A percentile compares a stretch with the other conserved stretches of the same genome.
Conservation (phyloP, 768 basidiomycete species). For the Auricularia heimuer region DNA sequence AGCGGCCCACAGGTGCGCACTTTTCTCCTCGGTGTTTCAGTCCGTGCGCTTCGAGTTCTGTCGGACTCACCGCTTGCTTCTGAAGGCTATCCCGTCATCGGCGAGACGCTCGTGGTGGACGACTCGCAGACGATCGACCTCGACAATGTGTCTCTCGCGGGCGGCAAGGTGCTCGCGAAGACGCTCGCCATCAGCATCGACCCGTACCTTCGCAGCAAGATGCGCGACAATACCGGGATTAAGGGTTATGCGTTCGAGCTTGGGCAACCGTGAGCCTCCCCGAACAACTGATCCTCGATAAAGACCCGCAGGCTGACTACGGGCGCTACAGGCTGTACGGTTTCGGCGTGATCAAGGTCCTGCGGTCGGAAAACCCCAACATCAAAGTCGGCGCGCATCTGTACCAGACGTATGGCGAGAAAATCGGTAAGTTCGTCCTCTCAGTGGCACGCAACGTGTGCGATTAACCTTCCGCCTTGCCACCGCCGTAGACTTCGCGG, state of each 20-base stretch:
- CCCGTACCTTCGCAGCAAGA: slow-evolving; percentile 32
- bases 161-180: slow-evolving; percentile 38
- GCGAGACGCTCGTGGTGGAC: slow-evolving; percentile 38
- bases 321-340: slow-evolving; percentile 14
- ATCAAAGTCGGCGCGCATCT: slow-evolving; percentile 34
- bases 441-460: not conserved
- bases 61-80: not conserved
- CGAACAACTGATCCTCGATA: not conserved
- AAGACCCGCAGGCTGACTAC: not conserved
- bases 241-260: not conserved
- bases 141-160: slow-evolving; percentile 36
- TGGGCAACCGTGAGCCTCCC: not conserved
- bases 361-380: slow-evolving; percentile 29
- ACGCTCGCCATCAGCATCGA: slow-evolving; percentile 38
- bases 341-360: slow-evolving; percentile 33
- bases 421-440: not conserved
- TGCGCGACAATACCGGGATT: slow-evolving; percentile 16
- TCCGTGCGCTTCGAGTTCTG: no score
- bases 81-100: slow-evolving; percentile 14
- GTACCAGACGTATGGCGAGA: slow-evolving; percentile 22
- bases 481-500: slow-evolving; percentile 24
- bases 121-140: slow-evolving; percentile 38
- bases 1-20: not conserved
- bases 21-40: not conserved
- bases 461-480: not conserved